These are phyloP conservation scores for Lecanicillium sp. DNA, from an alignment of 2,329 filamentous ascomycete species.

Conservation along the genomic window DNA sequence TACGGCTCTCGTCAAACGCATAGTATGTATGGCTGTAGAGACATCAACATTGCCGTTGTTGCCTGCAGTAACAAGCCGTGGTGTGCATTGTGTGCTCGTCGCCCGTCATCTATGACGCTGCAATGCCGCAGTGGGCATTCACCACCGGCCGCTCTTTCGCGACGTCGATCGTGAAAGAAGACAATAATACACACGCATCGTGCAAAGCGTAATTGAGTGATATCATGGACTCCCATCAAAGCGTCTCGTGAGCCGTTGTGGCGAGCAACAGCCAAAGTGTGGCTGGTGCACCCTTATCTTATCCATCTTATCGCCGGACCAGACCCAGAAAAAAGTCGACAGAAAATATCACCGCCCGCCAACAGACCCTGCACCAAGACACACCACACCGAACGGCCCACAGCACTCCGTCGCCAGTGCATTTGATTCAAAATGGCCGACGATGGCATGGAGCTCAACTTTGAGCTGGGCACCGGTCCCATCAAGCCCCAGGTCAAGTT, in stretches of 20 bases:
- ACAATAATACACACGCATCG: background rate
- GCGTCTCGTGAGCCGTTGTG: background rate
- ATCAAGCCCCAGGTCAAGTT: constrained; percentile 59
- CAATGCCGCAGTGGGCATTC: too few relatives aligned
- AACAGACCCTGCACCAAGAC: background rate
- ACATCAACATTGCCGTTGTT: too few relatives aligned
- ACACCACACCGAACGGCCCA: background rate
- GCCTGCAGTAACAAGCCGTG: too few relatives aligned
- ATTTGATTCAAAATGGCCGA: constrained; percentile 63
- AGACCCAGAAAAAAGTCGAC: constrained; percentile 13
- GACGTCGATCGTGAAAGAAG: background rate
- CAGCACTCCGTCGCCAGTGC: background rate
- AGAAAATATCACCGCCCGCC: constrained; percentile 12
- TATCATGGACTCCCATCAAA: too few relatives aligned
- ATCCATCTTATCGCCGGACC: constrained; percentile 9
- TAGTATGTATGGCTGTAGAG: too few relatives aligned
- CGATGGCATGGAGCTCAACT: constrained; percentile 92
- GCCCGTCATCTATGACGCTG: background rate
- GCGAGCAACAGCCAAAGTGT: background rate
- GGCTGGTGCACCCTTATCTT: constrained; percentile 5
- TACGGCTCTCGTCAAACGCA: too few relatives aligned
- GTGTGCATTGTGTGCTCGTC: too few relatives aligned
- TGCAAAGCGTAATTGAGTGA: too few relatives aligned
- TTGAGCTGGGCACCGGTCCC: constrained; percentile 66
- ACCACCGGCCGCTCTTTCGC: too few relatives aligned